Conservation (phyloP, 2,329 filamentous ascomycete species). For the Verticillium tricorpus region DNA sequence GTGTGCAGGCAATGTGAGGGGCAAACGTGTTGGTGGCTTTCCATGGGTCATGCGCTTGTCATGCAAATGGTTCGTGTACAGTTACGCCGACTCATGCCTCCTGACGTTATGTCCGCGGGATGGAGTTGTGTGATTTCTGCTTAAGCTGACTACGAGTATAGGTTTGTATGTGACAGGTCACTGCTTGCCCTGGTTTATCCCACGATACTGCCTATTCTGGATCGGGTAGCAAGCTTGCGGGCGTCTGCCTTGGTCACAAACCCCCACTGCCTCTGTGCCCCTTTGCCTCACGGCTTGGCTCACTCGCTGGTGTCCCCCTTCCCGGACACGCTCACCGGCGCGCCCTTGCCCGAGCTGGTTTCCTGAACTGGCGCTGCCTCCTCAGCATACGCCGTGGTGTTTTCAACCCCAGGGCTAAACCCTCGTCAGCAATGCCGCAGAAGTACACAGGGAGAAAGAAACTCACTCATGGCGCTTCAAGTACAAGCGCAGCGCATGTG, state of each 20-base stretch:
- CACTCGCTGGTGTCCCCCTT: not conserved
- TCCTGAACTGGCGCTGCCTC: not conserved
- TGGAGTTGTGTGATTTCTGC: not conserved
- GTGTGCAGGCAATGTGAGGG: not conserved
- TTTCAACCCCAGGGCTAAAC: not conserved
- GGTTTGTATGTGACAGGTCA: not conserved
- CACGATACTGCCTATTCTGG: not conserved
- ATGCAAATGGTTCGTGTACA: not conserved
- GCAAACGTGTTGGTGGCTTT: not conserved
- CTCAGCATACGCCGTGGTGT: not conserved
- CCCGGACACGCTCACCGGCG: not conserved
- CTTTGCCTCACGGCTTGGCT: not conserved
- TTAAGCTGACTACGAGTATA: not conserved
- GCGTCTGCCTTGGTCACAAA: not conserved
- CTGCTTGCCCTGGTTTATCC: not conserved
- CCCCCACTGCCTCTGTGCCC: not conserved
- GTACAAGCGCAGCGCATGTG: conserved; percentile 17
- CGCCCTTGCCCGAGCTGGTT: not conserved
- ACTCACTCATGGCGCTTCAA: conserved; percentile 18
- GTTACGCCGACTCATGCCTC: not conserved
- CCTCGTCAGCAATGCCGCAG: not conserved
- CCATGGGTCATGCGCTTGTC: not conserved
- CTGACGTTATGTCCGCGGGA: not conserved
- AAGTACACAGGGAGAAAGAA: not conserved
- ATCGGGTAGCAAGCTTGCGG: not conserved